phyloP scores from a whole-genome alignment of 495 filamentous ascomycete genomes.

The Parachaetomium inaequale region DNA sequence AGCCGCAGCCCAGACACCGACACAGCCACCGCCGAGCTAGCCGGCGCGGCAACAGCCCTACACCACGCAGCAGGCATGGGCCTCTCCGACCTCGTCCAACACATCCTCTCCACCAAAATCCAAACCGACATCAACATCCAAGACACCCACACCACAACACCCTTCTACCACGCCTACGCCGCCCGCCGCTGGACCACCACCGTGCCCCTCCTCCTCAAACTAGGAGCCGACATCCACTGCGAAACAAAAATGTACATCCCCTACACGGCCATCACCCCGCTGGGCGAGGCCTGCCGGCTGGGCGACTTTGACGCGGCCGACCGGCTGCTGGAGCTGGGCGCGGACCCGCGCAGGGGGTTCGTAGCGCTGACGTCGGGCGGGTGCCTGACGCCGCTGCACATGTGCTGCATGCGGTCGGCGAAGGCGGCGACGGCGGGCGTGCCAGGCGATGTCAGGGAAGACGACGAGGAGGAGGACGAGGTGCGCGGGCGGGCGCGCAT shows the following conservation, averaged over 20 bases:
- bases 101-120: slow-evolving; percentile 29
- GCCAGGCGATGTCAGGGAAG: not conserved
- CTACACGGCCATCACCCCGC: slow-evolving; percentile 33
- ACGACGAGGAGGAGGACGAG: slow-evolving; percentile 19
- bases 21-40: not conserved
- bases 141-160: slow-evolving; percentile 32
- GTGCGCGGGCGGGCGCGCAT: slow-evolving; percentile 5
- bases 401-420: slow-evolving; percentile 35
- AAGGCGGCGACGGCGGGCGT: not conserved
- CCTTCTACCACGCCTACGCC: slow-evolving; percentile 38
- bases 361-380: slow-evolving; percentile 16
- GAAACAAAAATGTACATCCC: slow-evolving; percentile 32
- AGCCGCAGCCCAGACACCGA: not conserved
- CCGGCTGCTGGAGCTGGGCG: slow-evolving; percentile 34
- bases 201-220: slow-evolving; percentile 30
- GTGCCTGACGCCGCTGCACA: slow-evolving; percentile 30
- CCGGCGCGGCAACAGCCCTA: slow-evolving; percentile 22
- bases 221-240: slow-evolving; percentile 36
- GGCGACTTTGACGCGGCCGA: slow-evolving; percentile 33
- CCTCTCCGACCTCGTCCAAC: slow-evolving; percentile 19
- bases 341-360: slow-evolving; percentile 28
- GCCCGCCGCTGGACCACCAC: slow-evolving; percentile 30
- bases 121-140: slow-evolving; percentile 29
- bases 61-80: slow-evolving; percentile 33
- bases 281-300: slow-evolving; percentile 38